A percentile compares a stretch with the other conserved stretches of the same genome.
Conservation (phyloP, 2,329 filamentous ascomycete genomes). For the Cladosporium sp. region DNA sequence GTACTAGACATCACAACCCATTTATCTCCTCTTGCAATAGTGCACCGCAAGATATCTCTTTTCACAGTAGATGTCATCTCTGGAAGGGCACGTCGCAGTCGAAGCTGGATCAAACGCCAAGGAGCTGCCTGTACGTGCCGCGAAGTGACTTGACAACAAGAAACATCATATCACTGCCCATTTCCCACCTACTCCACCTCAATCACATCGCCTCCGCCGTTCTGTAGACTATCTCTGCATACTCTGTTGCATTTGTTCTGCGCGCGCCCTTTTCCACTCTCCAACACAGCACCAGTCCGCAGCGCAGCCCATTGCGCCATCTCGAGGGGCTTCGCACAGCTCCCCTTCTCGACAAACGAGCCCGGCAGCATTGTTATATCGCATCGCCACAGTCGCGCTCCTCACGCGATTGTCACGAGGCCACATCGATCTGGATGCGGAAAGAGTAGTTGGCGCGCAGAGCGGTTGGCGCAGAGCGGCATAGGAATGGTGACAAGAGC, state of each 20-base stretch:
- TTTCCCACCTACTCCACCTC: not conserved
- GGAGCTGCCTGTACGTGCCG: conserved; percentile 3
- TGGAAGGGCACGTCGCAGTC: not conserved
- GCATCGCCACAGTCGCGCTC: not conserved
- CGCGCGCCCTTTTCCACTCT: not conserved
- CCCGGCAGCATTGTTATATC: not conserved
- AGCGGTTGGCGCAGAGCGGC: conserved; percentile 11
- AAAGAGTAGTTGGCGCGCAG: not conserved
- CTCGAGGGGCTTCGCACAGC: conserved; percentile 6
- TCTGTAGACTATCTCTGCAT: not conserved
- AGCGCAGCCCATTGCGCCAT: not conserved
- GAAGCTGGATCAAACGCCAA: conserved; percentile 9
- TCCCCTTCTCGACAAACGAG: not conserved
- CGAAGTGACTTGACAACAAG: conserved; percentile 3
- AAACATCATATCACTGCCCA: conserved; percentile 2
- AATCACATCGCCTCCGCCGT: conserved; percentile 1
- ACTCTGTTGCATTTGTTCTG: not conserved
- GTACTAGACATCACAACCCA: not conserved
- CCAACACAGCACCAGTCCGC: not conserved
- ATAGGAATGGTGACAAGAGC: conserved; percentile 13
- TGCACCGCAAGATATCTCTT: not conserved
- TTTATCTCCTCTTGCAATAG: not conserved
- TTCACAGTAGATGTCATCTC: not conserved
- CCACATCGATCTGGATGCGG: not conserved
- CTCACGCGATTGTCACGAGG: not conserved